Evolutionary conservation across 2,329 filamentous ascomycete genomes (phyloP), one percentile per base, ranked within the genome.

Genomic region (Diaporthe citri): DNA sequence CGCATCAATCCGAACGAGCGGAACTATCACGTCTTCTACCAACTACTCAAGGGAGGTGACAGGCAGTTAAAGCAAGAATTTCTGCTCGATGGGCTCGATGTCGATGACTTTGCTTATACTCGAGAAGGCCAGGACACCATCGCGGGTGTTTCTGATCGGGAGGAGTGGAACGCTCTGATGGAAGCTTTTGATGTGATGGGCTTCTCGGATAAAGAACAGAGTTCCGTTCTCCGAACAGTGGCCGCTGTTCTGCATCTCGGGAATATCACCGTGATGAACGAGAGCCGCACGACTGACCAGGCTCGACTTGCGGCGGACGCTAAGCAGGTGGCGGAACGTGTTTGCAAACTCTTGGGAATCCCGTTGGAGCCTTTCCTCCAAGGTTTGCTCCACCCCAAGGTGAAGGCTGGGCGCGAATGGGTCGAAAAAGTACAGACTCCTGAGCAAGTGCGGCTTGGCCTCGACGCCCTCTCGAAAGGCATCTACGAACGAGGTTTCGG

Each of bases 381-480:
- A 81, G 96, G 95, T 0, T 87, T 99, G 7, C 88, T 99, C 15
- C 97, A 98, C 81, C 97, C 97, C 13, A 94, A 92, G 74, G 97
- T 99, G 55, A 98, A 98, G 84, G 97, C 97, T 56, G 97, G 97
- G 28, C 92, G 96, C 71, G 97, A 99, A 85, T 98, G 96, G 97
- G 97, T 99, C 2, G 96, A 98, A 82, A 99, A 98, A 83, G 96
- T 97, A 1, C 97, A 99, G 82, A 98, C 96, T 1, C 96, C 97
- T 0, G 97, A 99, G 78, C 97, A 99, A 82, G 97, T 98, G 59
- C 93, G 95, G 34, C 91, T 98, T 13, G 91, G 94, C 4, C 90
- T 99, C 59, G 95, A 98, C 84, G 96, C 97, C 22, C 88, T 99
- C 22, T 92, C 97, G 10, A 99, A 99, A 84, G 97, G 97, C 85